Base-by-base conservation (phyloP, 352 stramenopile genomes). In the Sclerospora graminicola region DNA sequence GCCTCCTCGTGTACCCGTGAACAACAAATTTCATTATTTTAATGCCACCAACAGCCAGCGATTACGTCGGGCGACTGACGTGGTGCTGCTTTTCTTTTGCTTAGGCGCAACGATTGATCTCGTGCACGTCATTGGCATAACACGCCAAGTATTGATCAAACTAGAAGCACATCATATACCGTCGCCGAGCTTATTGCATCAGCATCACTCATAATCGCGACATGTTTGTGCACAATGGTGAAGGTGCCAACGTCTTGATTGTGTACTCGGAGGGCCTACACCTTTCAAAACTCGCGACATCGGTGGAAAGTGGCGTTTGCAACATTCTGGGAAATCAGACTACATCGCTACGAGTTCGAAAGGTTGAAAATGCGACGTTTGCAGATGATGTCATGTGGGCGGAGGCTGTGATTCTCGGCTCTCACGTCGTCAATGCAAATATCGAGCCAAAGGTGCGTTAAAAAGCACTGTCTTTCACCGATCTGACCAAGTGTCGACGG, bases 371-470 rank as follows among this genome's bases (percentile, higher is more conserved):
- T 26, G 58, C 76, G 7, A 84, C 76, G n/a, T 92, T 91, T 41
- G 24, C 54, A 4, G 55, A 78, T n/a, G 81, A 93, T 44, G 81
- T 95, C 11, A 41, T 82, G 40, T 89, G 80, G 68, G 81, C 83
- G 0, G 79, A 95, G 53, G 81, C 81, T 1, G 57, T 95, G 10
- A 75, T 95, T 31, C 68, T 95, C 18, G 83, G 83, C 27, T 78
- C 70, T 10, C 76, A 89, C 31, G 83, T 95, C 14, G 66, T 89
- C 23, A 92, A 95, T 48, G 83, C 80, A 27, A 95, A 95, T 50
- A 69, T 95, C 8, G 81, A 95, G 46, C 78, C 83, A 6, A 78
- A 86, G 60, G 74, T 26, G 43, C 14, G 63, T 36, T 29, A 5
- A 13, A 1, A 6, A 36, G n/a, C n/a, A 26, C 4, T 32, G 27